phyloP scores from a whole-genome alignment of 306 rosid species.

The Senna siamea region DNA sequence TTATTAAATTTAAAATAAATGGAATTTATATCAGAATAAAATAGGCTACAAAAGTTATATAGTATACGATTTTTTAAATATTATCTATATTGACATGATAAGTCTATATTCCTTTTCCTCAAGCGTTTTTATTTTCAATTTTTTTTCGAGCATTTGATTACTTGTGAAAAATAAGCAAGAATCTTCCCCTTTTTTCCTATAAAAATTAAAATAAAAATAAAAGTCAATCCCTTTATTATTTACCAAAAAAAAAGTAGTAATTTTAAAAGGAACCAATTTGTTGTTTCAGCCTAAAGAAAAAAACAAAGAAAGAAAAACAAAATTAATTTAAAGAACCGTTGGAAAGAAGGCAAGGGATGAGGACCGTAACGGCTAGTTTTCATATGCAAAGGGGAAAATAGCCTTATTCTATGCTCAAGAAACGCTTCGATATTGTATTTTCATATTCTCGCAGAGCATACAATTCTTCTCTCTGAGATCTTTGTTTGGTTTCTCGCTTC shows the following conservation, averaged over 20 bases:
- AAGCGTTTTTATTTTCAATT: background rate
- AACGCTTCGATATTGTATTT: background rate
- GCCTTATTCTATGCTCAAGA: constrained; percentile 11
- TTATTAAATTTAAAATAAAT: too few relatives aligned
- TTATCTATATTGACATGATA: too few relatives aligned
- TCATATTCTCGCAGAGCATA: background rate
- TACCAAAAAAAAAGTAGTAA: too few relatives aligned
- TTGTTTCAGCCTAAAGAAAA: background rate
- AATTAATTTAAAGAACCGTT: constrained; percentile 48
- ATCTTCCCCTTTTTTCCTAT: too few relatives aligned
- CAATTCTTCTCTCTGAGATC: background rate
- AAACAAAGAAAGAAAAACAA: background rate
- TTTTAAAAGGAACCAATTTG: background rate
- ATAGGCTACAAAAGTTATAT: background rate
- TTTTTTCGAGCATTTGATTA: background rate
- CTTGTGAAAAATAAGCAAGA: background rate
- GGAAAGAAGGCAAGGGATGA: background rate
- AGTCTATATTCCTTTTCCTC: too few relatives aligned
- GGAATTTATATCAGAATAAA: background rate
- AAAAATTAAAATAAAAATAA: too few relatives aligned
- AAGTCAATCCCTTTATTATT: too few relatives aligned
- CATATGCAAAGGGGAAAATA: background rate
- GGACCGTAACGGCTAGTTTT: constrained; percentile 51
- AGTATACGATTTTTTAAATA: too few relatives aligned
- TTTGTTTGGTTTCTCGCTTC: constrained; percentile 38